Percentiles rank a stretch among this genome's conserved stretches.
Conservation (phyloP, 306 rosid species). For the Cucurbita maxima region DNA sequence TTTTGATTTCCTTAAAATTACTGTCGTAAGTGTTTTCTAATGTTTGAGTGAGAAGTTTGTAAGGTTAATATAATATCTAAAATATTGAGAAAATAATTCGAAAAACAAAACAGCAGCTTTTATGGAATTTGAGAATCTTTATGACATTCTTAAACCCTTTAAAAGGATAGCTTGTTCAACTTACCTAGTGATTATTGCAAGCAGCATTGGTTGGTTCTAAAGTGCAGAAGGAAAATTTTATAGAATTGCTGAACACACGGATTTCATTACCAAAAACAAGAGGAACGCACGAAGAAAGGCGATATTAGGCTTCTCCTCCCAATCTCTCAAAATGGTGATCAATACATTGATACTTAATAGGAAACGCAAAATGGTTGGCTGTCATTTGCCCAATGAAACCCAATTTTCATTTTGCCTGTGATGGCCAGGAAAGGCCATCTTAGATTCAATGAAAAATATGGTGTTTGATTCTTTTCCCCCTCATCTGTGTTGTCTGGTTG, state of each 20-base stretch:
- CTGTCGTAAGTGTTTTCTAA: not conserved
- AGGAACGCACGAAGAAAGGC: too few relatives aligned
- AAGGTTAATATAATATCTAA: not conserved
- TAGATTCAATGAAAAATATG: not conserved
- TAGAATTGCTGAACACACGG: not conserved
- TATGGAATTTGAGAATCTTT: not conserved
- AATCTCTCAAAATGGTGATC: too few relatives aligned
- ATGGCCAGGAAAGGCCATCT: not conserved
- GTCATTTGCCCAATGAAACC: not conserved
- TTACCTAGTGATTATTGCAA: not conserved
- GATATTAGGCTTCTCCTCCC: too few relatives aligned
- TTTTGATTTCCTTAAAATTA: not conserved
- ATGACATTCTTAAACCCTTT: not conserved
- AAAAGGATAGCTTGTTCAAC: not conserved
- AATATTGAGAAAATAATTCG: not conserved
- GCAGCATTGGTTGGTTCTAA: not conserved
- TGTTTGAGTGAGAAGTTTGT: not conserved
- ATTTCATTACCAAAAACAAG: too few relatives aligned
- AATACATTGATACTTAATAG: too few relatives aligned
- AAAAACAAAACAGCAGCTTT: not conserved
- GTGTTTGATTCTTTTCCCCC: not conserved
- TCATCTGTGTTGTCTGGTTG: not conserved
- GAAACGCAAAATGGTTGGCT: not conserved
- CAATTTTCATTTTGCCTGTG: not conserved
- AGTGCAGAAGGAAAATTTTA: not conserved